Base-by-base conservation (phyloP, 805 yeast genomes). In the Myxozyma mucilagina region DNA sequence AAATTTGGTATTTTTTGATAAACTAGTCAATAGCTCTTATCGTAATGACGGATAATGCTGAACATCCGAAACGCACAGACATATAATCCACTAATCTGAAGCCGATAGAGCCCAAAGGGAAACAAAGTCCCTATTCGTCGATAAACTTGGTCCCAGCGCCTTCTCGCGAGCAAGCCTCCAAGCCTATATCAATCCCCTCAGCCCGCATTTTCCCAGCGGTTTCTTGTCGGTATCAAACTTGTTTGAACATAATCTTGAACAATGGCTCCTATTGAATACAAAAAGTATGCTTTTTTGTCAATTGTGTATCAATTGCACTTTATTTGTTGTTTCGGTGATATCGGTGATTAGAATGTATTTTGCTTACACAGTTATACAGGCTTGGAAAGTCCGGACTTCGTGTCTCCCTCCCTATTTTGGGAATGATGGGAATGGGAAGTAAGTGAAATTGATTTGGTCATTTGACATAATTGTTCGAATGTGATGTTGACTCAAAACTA, bases 301-400 rank as follows among this genome's bases (percentile, higher is more conserved):
- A 8, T 36, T 9, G 16, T 32, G 13, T 14, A 49, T 14, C 38
- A 20, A 4, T 32, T 49, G 42, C 53, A 5, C 29, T 32, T 10
- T 16, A 1, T 4, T 16, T 49, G 18, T 36, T 34, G 51, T 31
- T 8, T 32, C 20, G 10, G n/a, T 32, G n/a, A 14, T 36, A 24
- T 4, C 8, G 53, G 43, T 39, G 32, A 35, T 36, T 16, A 18
- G 16, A 49, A 14, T 31, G 13, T 31, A 31, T 13, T 16, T 1
- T 24, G 41, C 16, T 14, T 24, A 10, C 47, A 38, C 10, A 16
- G 14, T 13, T 35, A 35, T n/a, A 18, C 34, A 53, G 62, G 45
- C 55, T 59, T 35, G 62, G 62, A 44, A 59, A 59, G 52, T 53
- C 58, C 29, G 62, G 62, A 34, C 58, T 59, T 16, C 50, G 56